These are phyloP conservation scores for Cercospora sojina DNA, from an alignment of 2,329 filamentous ascomycete species.

Conservation along the genomic window DNA sequence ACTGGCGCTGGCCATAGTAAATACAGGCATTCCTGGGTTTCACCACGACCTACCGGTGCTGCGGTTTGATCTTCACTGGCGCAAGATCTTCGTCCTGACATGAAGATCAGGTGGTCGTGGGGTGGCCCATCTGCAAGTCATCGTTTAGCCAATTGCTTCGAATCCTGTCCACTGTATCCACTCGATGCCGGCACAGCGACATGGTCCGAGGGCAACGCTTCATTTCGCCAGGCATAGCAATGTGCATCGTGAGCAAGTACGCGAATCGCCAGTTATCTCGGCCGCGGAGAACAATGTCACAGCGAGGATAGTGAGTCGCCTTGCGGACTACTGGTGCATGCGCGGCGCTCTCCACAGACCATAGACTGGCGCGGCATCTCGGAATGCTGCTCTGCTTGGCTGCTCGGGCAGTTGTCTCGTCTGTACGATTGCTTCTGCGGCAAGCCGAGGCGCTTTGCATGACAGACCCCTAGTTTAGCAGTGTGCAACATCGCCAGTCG, in stretches of 20 bases:
- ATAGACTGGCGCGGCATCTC: not conserved
- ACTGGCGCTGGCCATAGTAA: not conserved
- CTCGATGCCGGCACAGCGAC: not conserved
- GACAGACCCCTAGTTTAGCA: not conserved
- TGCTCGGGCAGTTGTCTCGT: not conserved
- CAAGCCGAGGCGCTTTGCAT: not conserved
- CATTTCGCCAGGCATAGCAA: not conserved
- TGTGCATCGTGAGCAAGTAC: not conserved
- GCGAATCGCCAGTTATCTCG: not conserved
- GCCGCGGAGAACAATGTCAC: not conserved
- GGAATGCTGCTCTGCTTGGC: not conserved
- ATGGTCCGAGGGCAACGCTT: not conserved
- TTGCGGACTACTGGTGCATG: not conserved
- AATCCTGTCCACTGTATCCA: not conserved
- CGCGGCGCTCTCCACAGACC: not conserved
- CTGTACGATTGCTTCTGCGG: not conserved
- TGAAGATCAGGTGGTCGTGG: not conserved
- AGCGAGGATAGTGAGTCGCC: not conserved
- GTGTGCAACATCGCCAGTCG: not conserved
- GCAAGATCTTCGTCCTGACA: not conserved
- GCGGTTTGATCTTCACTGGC: not conserved
- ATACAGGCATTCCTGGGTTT: not conserved
- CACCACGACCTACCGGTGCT: not conserved
- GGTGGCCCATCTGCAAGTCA: not conserved
- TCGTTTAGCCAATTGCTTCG: not conserved